Evolutionary conservation across 2,329 filamentous ascomycete species (phyloP).

Genomic region (Aspergillus melleus): DNA sequence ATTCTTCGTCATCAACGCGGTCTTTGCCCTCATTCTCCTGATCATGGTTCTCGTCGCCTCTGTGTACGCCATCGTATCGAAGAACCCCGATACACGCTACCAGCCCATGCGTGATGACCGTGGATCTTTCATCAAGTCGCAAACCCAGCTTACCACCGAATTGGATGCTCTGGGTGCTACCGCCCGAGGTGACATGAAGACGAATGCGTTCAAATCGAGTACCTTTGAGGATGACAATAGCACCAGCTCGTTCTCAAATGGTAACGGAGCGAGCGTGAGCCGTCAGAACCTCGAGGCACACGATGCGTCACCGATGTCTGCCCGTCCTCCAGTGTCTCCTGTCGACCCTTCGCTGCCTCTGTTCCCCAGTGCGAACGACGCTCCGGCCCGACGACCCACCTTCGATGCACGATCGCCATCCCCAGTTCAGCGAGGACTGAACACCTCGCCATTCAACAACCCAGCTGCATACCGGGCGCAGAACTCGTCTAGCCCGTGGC

Average conservation of each 20-base stretch:
- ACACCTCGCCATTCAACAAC: slow-evolving; percentile 33
- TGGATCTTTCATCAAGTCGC: slow-evolving; percentile 96
- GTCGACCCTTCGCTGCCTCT: slow-evolving; percentile 48
- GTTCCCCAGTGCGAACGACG: slow-evolving; percentile 45
- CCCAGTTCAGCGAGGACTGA: slow-evolving; percentile 34
- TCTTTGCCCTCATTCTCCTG: slow-evolving; percentile 77
- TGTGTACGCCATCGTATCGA: slow-evolving; percentile 77
- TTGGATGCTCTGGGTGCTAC: slow-evolving; percentile 87
- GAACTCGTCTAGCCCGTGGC: slow-evolving; percentile 63
- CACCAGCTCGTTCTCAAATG: slow-evolving; percentile 65
- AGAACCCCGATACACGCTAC: slow-evolving; percentile 93
- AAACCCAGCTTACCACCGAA: slow-evolving; percentile 81
- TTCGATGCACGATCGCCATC: slow-evolving; percentile 37
- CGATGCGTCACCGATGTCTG: slow-evolving; percentile 26
- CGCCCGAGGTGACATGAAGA: slow-evolving; percentile 75
- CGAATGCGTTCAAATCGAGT: slow-evolving; percentile 57
- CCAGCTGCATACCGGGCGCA: slow-evolving; percentile 45
- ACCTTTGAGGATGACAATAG: slow-evolving; percentile 71
- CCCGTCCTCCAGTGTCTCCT: slow-evolving; percentile 50
- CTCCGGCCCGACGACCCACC: slow-evolving; percentile 41
- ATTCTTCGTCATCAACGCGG: slow-evolving; percentile 84
- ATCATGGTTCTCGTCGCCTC: slow-evolving; percentile 79
- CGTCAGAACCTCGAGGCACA: slow-evolving; percentile 45
- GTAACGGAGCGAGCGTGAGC: slow-evolving; percentile 49
- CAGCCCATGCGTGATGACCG: slow-evolving; percentile 96